These are phyloP conservation scores for Cutaneotrichosporon dermatis DNA, from an alignment of 1,284 basidiomycete species.

Conservation along the genomic window DNA sequence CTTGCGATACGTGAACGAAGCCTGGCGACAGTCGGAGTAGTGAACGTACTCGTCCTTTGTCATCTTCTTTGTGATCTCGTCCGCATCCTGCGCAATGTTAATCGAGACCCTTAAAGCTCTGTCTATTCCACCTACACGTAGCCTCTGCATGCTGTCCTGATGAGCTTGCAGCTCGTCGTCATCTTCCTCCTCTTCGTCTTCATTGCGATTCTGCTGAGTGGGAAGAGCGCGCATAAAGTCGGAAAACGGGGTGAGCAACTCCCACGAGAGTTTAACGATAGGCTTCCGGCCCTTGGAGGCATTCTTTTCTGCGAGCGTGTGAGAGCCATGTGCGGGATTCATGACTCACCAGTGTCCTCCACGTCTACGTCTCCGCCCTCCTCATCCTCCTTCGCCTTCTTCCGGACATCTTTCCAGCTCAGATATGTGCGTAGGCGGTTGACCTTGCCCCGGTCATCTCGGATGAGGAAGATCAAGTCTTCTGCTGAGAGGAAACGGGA, in stretches of 20 bases:
- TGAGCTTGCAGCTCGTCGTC: constrained; percentile 95
- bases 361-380: constrained; percentile 66
- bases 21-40: constrained; percentile 95
- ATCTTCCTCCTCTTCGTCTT: constrained; percentile 83
- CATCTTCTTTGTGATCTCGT: constrained; percentile 93
- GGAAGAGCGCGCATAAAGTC: constrained; percentile 62
- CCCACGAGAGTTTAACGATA: constrained; percentile 94
- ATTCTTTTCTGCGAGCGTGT: constrained; percentile 60
- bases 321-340: not conserved
- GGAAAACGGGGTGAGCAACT: constrained; percentile 83
- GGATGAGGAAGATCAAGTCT: constrained; percentile 93
- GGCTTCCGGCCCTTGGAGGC: constrained; percentile 83
- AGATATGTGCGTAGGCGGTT: constrained; percentile 89
- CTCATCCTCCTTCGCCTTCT: constrained; percentile 79
- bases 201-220: constrained; percentile 47
- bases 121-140: constrained; percentile 56
- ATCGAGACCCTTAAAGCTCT: no score
- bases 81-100: constrained; percentile 65
- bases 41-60: constrained; percentile 95
- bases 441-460: constrained; percentile 90
- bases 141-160: constrained; percentile 81
- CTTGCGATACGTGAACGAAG: constrained; percentile 95
- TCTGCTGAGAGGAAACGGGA: constrained; percentile 84
- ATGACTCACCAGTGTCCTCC: constrained; percentile 30
- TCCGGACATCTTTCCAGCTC: constrained; percentile 95